Percentiles rank a stretch among this genome's conserved stretches.
phyloP scores from a whole-genome alignment of 495 filamentous ascomycete genomes.

The Aspergillus cristatus region DNA sequence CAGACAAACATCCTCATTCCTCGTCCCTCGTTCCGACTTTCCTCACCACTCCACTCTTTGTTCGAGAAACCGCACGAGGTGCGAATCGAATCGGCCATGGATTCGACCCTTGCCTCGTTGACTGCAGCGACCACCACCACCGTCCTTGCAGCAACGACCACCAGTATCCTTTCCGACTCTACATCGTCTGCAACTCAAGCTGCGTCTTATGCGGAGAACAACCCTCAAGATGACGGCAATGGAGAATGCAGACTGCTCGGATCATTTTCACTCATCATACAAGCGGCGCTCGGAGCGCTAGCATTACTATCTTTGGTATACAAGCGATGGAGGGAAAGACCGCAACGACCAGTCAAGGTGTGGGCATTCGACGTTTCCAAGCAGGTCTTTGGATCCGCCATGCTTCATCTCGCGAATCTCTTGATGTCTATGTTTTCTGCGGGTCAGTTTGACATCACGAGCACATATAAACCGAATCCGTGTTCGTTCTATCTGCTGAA shows the following conservation, averaged over 20 bases:
- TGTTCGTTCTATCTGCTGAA: conserved; percentile 96
- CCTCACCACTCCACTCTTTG: no score
- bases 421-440: conserved; percentile 92
- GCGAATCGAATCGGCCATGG: background rate
- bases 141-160: background rate
- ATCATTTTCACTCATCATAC: conserved; percentile 79
- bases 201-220: background rate
- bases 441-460: conserved; percentile 55
- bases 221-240: conserved; percentile 26
- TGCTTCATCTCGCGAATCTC: conserved; percentile 86
- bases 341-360: conserved; percentile 83
- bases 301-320: conserved; percentile 81
- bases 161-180: conserved; percentile 2
- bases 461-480: conserved; percentile 71
- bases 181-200: conserved; percentile 9
- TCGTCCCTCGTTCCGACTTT: no score
- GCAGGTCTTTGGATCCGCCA: conserved; percentile 87
- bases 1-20: no score
- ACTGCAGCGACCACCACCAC: background rate
- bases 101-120: background rate
- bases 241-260: conserved; percentile 79
- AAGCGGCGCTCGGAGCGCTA: conserved; percentile 75
- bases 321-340: conserved; percentile 86
- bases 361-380: conserved; percentile 97
- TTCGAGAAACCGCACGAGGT: no score